Base-by-base conservation (phyloP, 306 rosid genomes). In the Acacia confusa region DNA sequence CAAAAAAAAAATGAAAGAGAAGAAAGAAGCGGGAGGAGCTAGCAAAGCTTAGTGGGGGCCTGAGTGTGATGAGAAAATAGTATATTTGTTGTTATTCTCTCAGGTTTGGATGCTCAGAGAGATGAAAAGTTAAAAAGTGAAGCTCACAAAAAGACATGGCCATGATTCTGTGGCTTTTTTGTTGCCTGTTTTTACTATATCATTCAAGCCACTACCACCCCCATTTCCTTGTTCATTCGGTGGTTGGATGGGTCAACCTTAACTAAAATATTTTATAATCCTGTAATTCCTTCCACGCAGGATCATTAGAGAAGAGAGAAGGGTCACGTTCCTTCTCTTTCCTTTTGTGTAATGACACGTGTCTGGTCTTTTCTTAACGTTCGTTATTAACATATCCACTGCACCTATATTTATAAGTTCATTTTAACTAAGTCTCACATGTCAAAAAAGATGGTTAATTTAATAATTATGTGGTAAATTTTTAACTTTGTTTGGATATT, bases 81-180 rank as follows among this genome's bases (percentile, higher is more conserved):
- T 64, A 30, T 12, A 13, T 40, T 48, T 34, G 38, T 6, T 30
- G 28, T 7, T 40, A 20, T 27, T 70, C 17, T 55, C 78, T 55
- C 66, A 3, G 11, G 19, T 41, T 41, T 10, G 43, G 76, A 70
- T 14, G 57, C 13, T 45, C 22, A 44, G 55, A 61, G 7, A 7
- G 55, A 64, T 73, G 34, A 77, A 77, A 61, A 43, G 69, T 76
- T 27, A 43, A 9, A 22, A 50, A 16, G 80, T 70, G 84, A 32
- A 66, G 70, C 40, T 66, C 71, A 85, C 80, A 77, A 76, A 76
- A 61, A 82, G 85, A 85, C 90, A 80, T 40, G 22, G 24, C 53
- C 58, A 20, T 73, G 85, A 87, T 87, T 82, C 85, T 79, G 81
- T 22, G 27, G 27, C 32, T 64, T 79, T 71, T 67, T 44, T 65